Evolutionary conservation across 2,329 filamentous ascomycete genomes (phyloP).

Genomic region (Trichoderma sp.): DNA sequence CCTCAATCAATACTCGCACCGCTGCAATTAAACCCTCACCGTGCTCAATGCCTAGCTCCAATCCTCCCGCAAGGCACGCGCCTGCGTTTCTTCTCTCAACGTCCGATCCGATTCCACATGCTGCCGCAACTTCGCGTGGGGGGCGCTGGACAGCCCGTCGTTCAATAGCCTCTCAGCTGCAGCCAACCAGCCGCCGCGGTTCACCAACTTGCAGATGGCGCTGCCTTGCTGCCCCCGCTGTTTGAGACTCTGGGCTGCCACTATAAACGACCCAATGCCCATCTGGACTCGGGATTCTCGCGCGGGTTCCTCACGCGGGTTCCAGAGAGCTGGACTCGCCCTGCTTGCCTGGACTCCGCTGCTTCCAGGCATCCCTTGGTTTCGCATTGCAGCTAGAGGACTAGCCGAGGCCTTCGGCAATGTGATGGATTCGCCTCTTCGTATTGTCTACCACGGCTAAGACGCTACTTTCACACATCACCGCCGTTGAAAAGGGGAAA

Average conservation of each 20-base stretch:
- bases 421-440: not conserved
- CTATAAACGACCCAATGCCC: too few relatives aligned
- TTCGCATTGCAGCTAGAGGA: not conserved
- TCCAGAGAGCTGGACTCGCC: conserved; percentile 3
- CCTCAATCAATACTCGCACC: not conserved
- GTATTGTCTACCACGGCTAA: not conserved
- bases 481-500: not conserved
- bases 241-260: not conserved
- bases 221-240: not conserved
- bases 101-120: not conserved
- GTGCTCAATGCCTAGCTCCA: not conserved
- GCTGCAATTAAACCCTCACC: conserved; percentile 5
- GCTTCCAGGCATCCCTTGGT: not conserved
- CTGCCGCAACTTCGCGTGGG: not conserved
- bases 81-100: not conserved
- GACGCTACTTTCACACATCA: not conserved
- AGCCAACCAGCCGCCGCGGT: not conserved
- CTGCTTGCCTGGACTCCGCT: not conserved
- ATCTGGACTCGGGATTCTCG: not conserved
- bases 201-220: conserved; percentile 1
- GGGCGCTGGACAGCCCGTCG: not conserved
- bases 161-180: not conserved
- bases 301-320: not conserved
- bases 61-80: conserved; percentile 10
- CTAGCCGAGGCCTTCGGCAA: not conserved